These are phyloP conservation scores for Penicillium daleae DNA, from an alignment of 495 filamentous ascomycete species.

Conservation along the genomic window DNA sequence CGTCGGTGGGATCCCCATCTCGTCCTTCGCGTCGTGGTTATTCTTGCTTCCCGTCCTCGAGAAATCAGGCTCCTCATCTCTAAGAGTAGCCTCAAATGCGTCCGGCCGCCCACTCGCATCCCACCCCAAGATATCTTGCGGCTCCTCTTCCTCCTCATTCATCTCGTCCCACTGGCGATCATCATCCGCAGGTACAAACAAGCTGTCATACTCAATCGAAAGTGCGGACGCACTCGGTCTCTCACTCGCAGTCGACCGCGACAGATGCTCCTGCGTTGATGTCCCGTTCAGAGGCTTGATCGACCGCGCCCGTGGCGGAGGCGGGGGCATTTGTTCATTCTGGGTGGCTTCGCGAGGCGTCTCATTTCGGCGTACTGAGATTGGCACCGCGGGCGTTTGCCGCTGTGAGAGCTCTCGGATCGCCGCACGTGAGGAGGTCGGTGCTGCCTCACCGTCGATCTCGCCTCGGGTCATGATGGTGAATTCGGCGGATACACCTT, in stretches of 20 bases:
- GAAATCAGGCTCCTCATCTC: constrained; percentile 30
- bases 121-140: constrained; percentile 80
- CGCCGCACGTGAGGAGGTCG: constrained; percentile 34
- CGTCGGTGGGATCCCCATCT: constrained; percentile 53
- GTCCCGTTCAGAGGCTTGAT: constrained; percentile 44
- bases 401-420: constrained; percentile 42
- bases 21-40: constrained; percentile 28
- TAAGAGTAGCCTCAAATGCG: constrained; percentile 39
- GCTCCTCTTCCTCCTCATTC: constrained; percentile 71
- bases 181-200: constrained; percentile 80
- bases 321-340: constrained; percentile 38
- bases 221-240: constrained; percentile 54
- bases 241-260: constrained; percentile 37
- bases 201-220: constrained; percentile 69
- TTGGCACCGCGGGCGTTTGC: constrained; percentile 27
- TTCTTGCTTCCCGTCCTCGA: constrained; percentile 19
- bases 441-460: constrained; percentile 50
- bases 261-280: constrained; percentile 34
- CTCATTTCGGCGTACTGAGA: constrained; percentile 25
- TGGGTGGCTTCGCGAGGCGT: constrained; percentile 11
- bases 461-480: constrained; percentile 96
- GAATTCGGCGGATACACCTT: constrained; percentile 82
- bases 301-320: constrained; percentile 35
- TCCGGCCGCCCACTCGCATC: constrained; percentile 65
- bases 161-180: constrained; percentile 80